Percentiles rank a stretch among this genome's conserved stretches.
Evolutionary conservation across 805 yeast genomes (phyloP).

Genomic region (Suhomyces prunicola): DNA sequence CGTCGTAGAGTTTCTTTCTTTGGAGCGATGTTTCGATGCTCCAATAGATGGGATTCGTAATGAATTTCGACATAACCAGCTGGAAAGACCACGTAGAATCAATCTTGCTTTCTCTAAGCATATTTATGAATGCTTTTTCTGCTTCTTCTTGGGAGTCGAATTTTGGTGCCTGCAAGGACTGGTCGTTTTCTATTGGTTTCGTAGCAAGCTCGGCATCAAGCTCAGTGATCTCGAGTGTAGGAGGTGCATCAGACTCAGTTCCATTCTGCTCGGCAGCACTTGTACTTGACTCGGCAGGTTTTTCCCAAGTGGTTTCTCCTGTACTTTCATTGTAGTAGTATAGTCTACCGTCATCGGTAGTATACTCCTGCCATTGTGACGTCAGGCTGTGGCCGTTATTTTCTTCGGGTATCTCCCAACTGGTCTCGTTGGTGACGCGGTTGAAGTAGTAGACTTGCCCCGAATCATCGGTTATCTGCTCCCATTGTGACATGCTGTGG

Average conservation of each 20-base stretch:
- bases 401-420: conserved; percentile 75
- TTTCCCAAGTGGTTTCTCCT: conserved; percentile 74
- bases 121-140: conserved; percentile 43
- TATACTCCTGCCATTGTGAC: conserved; percentile 39
- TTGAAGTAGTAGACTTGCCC: conserved; percentile 76
- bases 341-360: conserved; percentile 52
- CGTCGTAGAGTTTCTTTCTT: conserved; percentile 63
- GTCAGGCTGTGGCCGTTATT: neutral
- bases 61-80: conserved; percentile 55
- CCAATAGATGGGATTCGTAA: conserved; percentile 67
- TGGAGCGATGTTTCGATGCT: conserved; percentile 55
- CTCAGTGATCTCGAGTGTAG: conserved; percentile 8
- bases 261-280: conserved; percentile 5
- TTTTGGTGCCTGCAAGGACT: conserved; percentile 22
- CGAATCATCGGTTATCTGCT: conserved; percentile 56
- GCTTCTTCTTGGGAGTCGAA: conserved; percentile 32
- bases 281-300: conserved; percentile 51
- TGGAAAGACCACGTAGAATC: conserved; percentile 77
- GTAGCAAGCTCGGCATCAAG: conserved; percentile 18
- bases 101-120: conserved; percentile 56
- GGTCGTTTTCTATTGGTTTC: conserved; percentile 18
- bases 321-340: conserved; percentile 70
- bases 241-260: conserved; percentile 1
- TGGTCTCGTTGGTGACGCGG: conserved; percentile 58
- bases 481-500: conserved; percentile 47